Evolutionary conservation across 2,329 filamentous ascomycete species (phyloP), one percentile per base, ranked within the genome.

Genomic region (Alternaria solani): DNA sequence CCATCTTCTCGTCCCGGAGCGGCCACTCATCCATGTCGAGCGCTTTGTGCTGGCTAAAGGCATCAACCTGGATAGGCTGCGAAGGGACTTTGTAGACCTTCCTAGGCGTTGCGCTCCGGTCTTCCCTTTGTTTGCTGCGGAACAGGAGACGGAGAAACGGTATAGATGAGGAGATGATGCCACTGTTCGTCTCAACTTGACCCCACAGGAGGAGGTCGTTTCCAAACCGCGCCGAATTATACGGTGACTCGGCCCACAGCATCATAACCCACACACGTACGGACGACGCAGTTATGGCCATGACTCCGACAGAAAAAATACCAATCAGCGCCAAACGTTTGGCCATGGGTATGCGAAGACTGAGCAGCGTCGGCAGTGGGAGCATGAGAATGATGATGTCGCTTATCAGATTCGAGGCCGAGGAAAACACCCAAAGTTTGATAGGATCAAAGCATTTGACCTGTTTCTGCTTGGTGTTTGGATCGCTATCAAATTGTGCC

Each of bases 251-350:
- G 1, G 73, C 64, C 76, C 76, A 79, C 4, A 78, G 63, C 28
- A 68, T 67, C 71, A 78, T 74, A 18, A 76, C 75, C 70, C 72
- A 77, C 68, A 78, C 73, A 34, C 76, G 73, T 23, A 78, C 70
- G 18, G 75, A 75, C 5, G 71, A 75, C 3, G 76, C 75, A 2
- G 76, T 62, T 16, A 78, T 76, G 20, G 75, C 75, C 62, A 79
- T 68, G 56, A 78, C 66, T 26, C 76, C 75, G 16, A 78, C 65
- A 2, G 70, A 71, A 62, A 79, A 78, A 48, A 78, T 75, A 11
- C 70, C 74, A 8, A 78, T 66, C n/a, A 89, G 78, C 0, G 84
- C 85, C 14, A 84, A 70, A 55, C 86, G 85, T 56, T 86, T 83
- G 3, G 77, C 77, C 4, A 69, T 71, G 0, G 84, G 82, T 7